Conservation (phyloP, 2,329 filamentous ascomycete genomes). For the Venturia pyrina region DNA sequence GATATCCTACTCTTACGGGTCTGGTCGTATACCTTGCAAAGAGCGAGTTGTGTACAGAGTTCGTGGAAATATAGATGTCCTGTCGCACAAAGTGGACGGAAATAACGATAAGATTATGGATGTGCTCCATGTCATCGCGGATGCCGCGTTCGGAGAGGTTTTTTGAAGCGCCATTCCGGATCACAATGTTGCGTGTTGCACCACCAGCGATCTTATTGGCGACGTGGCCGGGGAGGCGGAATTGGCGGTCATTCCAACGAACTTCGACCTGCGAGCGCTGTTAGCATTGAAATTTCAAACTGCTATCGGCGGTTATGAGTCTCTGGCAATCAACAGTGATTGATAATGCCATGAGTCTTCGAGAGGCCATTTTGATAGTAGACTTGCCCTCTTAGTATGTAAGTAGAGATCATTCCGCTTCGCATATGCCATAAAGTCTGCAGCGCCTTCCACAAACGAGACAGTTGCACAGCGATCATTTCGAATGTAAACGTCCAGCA, state of each 20-base stretch:
- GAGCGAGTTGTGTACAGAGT: conserved; percentile 65
- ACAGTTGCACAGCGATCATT: conserved; percentile 53
- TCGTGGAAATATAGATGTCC: conserved; percentile 61
- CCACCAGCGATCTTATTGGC: conserved; percentile 53
- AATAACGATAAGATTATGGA: conserved; percentile 67
- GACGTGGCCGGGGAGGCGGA: conserved; percentile 52
- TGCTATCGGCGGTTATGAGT: background rate
- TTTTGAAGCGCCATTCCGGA: conserved; percentile 46
- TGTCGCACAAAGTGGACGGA: conserved; percentile 48
- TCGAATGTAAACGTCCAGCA: conserved; percentile 60
- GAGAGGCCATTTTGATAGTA: background rate
- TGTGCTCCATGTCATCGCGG: conserved; percentile 68
- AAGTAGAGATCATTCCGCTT: conserved; percentile 60
- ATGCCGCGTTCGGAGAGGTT: conserved; percentile 52
- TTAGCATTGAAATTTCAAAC: background rate
- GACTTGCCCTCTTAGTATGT: conserved; percentile 53
- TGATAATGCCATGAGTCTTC: background rate
- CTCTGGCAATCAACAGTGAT: background rate
- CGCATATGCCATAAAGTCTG: conserved; percentile 55
- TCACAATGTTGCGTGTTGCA: conserved; percentile 63
- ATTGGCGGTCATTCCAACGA: conserved; percentile 63
- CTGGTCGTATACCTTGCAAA: conserved; percentile 42
- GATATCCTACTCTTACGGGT: background rate
- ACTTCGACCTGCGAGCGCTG: conserved; percentile 49
- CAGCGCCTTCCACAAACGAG: conserved; percentile 57